Evolutionary conservation across 805 yeast genomes (phyloP), one percentile per base, ranked within the genome.

Genomic region (Spathaspora boniae): DNA sequence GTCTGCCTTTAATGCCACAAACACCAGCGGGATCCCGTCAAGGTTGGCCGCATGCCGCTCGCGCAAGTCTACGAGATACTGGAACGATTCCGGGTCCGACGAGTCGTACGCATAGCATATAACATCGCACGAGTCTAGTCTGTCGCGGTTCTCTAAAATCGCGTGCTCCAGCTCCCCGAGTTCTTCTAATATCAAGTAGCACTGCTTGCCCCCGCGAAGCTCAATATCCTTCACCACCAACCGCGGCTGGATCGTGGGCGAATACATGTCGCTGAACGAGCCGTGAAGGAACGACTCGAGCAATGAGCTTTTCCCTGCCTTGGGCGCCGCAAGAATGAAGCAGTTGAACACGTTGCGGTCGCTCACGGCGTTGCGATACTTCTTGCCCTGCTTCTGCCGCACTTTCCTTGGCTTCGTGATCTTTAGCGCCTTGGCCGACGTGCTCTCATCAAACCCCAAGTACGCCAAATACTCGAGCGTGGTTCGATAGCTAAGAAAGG

Each of bases 271-370:
- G 31, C 84, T 74, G 48, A 78, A 82, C 2, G 80, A 71, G 21
- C 95, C 76, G 12, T 33, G 33, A 26, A 91, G 61, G 48, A 93
- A 93, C 38, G 88, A 80, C 46, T 87, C 91, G 20, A 89, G 60
- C 4, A 93, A 61, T 0, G 96, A 82, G 0, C 91, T 79, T 46
- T 93, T 93, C 1, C 99, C 99, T 41, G 93, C 74, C 22, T 81
- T 78, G 2, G 87, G 77, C 0, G 87, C 86, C 0, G 98, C 99
- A 4, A 93, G 48, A 0, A 93, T 75, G 49, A 81, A 84, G 51
- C 98, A 89, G 54, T 86, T 87, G 64, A 93, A 89, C 0, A 93
- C 96, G 25, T 93, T 87, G 31, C 99, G 68, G 56, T 93, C 97
- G 12, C 68, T 68, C 0, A 83, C 84, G 0, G 78, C 63, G 3